Percentiles rank a stretch among this genome's conserved stretches.
phyloP scores from a whole-genome alignment of 2,329 filamentous ascomycete species.

The Aspergillus proliferans region DNA sequence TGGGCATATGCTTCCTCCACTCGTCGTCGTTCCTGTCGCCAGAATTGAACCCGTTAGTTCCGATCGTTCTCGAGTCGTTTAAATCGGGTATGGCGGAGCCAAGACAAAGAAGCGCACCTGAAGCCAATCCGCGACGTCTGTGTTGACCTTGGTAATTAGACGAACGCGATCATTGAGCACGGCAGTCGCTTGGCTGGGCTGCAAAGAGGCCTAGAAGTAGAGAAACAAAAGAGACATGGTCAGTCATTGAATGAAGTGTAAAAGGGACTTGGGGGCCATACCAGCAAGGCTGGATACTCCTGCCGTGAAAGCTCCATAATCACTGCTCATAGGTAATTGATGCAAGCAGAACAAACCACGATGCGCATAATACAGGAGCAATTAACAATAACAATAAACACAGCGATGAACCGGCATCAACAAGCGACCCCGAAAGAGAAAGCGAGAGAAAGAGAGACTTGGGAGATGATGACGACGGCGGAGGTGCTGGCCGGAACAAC shows the following conservation, averaged over 20 bases:
- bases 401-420: constrained; percentile 4
- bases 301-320: constrained; percentile 70
- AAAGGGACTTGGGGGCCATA: constrained; percentile 45
- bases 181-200: constrained; percentile 73
- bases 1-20: constrained; percentile 86
- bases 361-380: constrained; percentile 28
- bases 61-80: constrained; percentile 2
- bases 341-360: constrained; percentile 12
- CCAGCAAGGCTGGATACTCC: constrained; percentile 93
- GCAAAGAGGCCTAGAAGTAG: constrained; percentile 61
- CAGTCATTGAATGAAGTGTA: neutral
- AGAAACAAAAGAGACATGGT: constrained; percentile 1
- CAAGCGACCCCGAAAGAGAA: constrained; percentile 5
- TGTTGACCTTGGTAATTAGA: constrained; percentile 78
- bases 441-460: constrained; percentile 2
- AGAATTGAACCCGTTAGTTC: constrained; percentile 8
- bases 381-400: constrained; percentile 8
- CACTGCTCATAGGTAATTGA: constrained; percentile 23
- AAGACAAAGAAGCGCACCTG: constrained; percentile 56
- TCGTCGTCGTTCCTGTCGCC: constrained; percentile 73
- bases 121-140: constrained; percentile 92
- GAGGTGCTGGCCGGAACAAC: constrained; percentile 5
- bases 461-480: constrained; percentile 12
- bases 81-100: constrained; percentile 7
- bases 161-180: constrained; percentile 82